Conservation (phyloP, 1,139 yeast species). For the Yamadazyma diddensiae region DNA sequence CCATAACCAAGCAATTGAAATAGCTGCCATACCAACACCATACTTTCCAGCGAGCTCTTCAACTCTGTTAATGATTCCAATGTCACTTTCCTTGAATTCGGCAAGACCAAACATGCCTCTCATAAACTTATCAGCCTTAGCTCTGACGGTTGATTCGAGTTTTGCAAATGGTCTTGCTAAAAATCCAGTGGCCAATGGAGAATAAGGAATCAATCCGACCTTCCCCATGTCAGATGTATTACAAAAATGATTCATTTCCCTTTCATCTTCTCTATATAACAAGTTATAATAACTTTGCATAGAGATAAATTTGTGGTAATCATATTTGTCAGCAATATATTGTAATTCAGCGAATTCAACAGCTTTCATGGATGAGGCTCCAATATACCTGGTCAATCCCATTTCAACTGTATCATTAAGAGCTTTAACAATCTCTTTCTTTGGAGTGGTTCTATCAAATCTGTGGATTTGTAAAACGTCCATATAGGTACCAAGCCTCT, state of each 20-base stretch:
- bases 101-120: neutral
- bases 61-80: neutral
- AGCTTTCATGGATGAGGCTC: constrained; percentile 57
- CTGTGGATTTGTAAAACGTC: constrained; percentile 54
- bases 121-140: neutral
- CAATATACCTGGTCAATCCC: constrained; percentile 52
- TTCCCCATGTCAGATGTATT: constrained; percentile 21
- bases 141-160: neutral
- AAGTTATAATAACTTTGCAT: constrained; percentile 60
- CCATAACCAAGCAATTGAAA: constrained; percentile 1
- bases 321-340: constrained; percentile 12
- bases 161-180: neutral
- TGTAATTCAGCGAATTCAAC: constrained; percentile 50
- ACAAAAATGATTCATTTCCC: constrained; percentile 57
- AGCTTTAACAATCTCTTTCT: constrained; percentile 52
- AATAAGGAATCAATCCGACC: constrained; percentile 49
- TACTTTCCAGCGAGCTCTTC: constrained; percentile 1
- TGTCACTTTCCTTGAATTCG: neutral
- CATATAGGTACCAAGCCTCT: constrained; percentile 50
- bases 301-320: constrained; percentile 54
- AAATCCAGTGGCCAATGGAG: neutral
- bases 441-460: constrained; percentile 40
- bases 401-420: constrained; percentile 48
- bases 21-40: constrained; percentile 1
- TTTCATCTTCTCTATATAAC: constrained; percentile 57